phyloP scores from a whole-genome alignment of 805 yeast genomes.

The Kregervanrija fluxuum region DNA sequence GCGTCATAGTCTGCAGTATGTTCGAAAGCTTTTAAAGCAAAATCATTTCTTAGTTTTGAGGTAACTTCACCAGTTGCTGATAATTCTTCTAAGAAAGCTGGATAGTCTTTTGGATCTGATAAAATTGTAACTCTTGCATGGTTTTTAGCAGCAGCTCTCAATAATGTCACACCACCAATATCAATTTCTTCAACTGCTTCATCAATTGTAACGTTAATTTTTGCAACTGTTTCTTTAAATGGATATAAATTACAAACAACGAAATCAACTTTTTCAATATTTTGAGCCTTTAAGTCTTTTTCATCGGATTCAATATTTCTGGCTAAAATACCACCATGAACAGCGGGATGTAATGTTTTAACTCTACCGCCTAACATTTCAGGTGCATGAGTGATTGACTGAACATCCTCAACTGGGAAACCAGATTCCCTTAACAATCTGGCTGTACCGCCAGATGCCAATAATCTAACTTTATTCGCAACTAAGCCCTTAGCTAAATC shows the following conservation, averaged over 20 bases:
- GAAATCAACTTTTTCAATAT: conserved; percentile 91
- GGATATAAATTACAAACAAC: conserved; percentile 98
- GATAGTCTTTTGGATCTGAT: conserved; percentile 91
- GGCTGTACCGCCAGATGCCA: conserved; percentile 98
- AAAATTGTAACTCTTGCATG: conserved; percentile 93
- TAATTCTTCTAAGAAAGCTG: conserved; percentile 78
- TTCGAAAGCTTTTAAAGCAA: conserved; percentile 95
- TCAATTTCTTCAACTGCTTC: conserved; percentile 99
- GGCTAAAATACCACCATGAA: conserved; percentile 96
- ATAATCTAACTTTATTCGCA: conserved; percentile 79
- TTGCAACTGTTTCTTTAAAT: conserved; percentile 93
- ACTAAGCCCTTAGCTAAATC: conserved; percentile 94
- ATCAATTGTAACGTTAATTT: conserved; percentile 88
- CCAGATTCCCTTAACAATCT: conserved; percentile 93
- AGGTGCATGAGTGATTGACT: conserved; percentile 94
- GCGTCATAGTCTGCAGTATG: conserved; percentile 97
- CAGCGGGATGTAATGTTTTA: conserved; percentile 97
- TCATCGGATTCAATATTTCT: conserved; percentile 89
- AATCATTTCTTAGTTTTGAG: conserved; percentile 63
- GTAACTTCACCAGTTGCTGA: conserved; percentile 59
- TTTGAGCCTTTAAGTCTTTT: conserved; percentile 78
- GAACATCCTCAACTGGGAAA: conserved; percentile 94
- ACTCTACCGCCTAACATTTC: conserved; percentile 99
- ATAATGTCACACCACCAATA: conserved; percentile 94
- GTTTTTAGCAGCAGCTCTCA: conserved; percentile 98